Evolutionary conservation across 345 rosid genomes (phyloP), one percentile per base, ranked within the genome.

Genomic region (Gossypium herbaceum): DNA sequence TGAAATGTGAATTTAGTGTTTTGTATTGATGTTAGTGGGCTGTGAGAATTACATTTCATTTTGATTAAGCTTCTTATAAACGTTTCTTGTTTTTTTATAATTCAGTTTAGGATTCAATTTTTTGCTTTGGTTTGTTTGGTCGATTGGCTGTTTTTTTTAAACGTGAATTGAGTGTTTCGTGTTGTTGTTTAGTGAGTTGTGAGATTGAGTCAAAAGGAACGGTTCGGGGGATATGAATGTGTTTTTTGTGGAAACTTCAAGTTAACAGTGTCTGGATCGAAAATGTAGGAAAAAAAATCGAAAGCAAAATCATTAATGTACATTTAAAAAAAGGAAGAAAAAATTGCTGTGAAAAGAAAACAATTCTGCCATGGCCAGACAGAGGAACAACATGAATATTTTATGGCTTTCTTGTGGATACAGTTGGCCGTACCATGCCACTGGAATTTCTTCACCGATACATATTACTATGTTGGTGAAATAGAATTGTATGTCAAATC

Each of bases 41-140:
- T 12, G 45, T 27, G 48, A 24, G 60, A 51, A 4, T 34, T 34
- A 34, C 41, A 34, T 34, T 34, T 22, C 59, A 12, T 69, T 59
- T 80, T 78, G 62, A 72, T 71, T 39, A 55, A 66, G 75, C 76
- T 7, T 45, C 34, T 45, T 19, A 20, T 72, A 6, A 70, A 62
- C 58, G 7, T 17, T 15, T 29, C 19, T 15, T 48, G 44, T 73
- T 79, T 52, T 54, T 12, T 34, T 34, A 50, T 60, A n/a, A 4
- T 45, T 22, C 51, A 71, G 27, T 71, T 48, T 68, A 68, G 6
- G 2, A 7, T 34, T 55, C 4, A 2, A 11, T 7, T 20, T 65
- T 60, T 20, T 24, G 45, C 54, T 16, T 59, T n/a, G 24, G 39
- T 19, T 73, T 60, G 16, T 57, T 48, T 19, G 45, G 45, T 54